Evolutionary conservation across 2,329 filamentous ascomycete genomes (phyloP), one percentile per base, ranked within the genome.

Genomic region (Penicillium sp.): DNA sequence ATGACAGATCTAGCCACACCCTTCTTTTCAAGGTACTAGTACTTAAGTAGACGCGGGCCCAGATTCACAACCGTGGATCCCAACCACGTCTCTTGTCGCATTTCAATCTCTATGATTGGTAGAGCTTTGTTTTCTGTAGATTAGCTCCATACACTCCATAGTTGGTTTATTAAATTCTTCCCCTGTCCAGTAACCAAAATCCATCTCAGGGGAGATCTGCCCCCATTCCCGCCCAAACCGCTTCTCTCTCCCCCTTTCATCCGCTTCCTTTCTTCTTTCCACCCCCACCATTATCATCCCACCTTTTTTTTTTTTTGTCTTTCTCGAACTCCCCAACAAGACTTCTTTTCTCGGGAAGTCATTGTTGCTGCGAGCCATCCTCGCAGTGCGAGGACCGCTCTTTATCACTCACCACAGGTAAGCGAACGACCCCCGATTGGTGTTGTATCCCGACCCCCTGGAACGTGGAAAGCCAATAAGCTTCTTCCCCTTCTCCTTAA

Each of bases 371-470:
- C 46, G 56, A 61, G 61, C 63, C 40, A 49, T 60, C 62, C 63
- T 66, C 63, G 62, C 63, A 59, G 60, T 59, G 63, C 62, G 63
- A 65, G 63, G 62, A 49, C 60, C 37, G 58, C 57, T 65, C 58
- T 45, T 52, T 44, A 22, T 23, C 11, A 23, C 29, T 12, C 25
- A 37, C 33, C 33, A 37, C 26, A 46, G 29, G 49, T 52, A 50
- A 59, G 58, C 53, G 51, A 51, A 40, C 9, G 22, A 14, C 12
- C 9, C 37, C 37, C 57, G 47, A 56, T 51, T 51, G 46, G 55
- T n/a, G 29, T 15, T 31, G 29, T 25, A 15, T 44, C 52, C 41
- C 43, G 18, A 23, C 48, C 48, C 48, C 48, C 41, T 37, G 48
- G 35, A 50, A 22, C 25, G 45, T 33, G 29, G 27, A 29, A 47